A percentile compares a stretch with the other conserved stretches of the same genome.
These are phyloP conservation scores for Centella asiatica DNA, from an alignment of 129 eudicot genomes.

Conservation along the genomic window DNA sequence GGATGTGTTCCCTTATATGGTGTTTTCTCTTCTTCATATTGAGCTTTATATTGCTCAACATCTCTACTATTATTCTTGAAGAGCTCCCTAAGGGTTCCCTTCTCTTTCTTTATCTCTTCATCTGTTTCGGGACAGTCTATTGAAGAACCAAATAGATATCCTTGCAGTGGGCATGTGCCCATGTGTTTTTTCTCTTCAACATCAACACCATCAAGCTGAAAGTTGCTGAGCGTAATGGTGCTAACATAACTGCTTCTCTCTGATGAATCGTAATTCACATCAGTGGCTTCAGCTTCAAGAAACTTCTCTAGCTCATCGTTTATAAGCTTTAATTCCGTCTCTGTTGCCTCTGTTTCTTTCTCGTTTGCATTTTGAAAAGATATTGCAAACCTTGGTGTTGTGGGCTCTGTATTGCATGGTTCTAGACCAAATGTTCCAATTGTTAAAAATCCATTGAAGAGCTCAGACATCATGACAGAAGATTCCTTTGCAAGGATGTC, in stretches of 20 bases:
- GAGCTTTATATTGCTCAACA: slow-evolving; percentile 12
- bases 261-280: slow-evolving; percentile 29
- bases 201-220: slow-evolving; percentile 27
- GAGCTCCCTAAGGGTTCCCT: slow-evolving; percentile 24
- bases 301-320: slow-evolving; percentile 49
- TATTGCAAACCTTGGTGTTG: slow-evolving; percentile 40
- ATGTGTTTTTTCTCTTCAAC: slow-evolving; percentile 22
- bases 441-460: slow-evolving; percentile 57
- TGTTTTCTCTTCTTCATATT: slow-evolving; percentile 16
- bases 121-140: slow-evolving; percentile 29
- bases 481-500: slow-evolving; percentile 20
- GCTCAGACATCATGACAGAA: slow-evolving; percentile 17
- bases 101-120: slow-evolving; percentile 33
- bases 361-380: slow-evolving; percentile 23
- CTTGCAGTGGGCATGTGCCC: slow-evolving; percentile 45
- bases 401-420: slow-evolving; percentile 32
- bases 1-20: slow-evolving; percentile 17
- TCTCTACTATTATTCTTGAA: slow-evolving; percentile 23
- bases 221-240: slow-evolving; percentile 29
- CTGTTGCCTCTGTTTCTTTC: slow-evolving; percentile 31
- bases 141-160: slow-evolving; percentile 40
- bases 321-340: slow-evolving; percentile 39
- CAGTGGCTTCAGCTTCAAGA: slow-evolving; percentile 41
- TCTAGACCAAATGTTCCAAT: slow-evolving; percentile 73
- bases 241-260: slow-evolving; percentile 42